These are phyloP conservation scores for Besnoitia besnoiti DNA, from an alignment of 169 alveolate genomes.

Conservation along the genomic window DNA sequence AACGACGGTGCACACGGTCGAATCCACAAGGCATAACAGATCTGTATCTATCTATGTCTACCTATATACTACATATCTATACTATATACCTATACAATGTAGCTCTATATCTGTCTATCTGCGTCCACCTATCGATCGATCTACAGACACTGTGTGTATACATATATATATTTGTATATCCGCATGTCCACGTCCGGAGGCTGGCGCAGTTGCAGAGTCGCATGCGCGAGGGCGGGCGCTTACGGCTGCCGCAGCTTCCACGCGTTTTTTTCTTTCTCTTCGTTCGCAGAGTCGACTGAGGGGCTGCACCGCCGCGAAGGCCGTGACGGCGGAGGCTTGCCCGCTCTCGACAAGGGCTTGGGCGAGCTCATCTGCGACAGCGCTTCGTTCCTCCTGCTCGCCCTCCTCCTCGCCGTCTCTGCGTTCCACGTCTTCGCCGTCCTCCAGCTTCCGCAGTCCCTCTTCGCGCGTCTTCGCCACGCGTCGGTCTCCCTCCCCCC, in stretches of 20 bases:
- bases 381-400: background rate
- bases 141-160: no score
- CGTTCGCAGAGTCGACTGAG: background rate
- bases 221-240: background rate
- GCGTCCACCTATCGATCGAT: no score
- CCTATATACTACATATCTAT: no score
- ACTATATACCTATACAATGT: no score
- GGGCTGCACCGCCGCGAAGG: conserved; percentile 19
- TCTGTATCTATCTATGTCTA: background rate
- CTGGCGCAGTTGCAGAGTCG: background rate
- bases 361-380: background rate
- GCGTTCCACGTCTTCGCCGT: background rate
- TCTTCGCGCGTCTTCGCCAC: background rate
- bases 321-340: background rate
- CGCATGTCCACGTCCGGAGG: background rate
- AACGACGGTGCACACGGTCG: no score
- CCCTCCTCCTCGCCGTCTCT: background rate
- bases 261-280: background rate
- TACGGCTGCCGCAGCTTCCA: conserved; percentile 2
- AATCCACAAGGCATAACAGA: no score
- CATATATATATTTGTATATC: background rate
- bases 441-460: background rate
- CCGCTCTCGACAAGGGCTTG: background rate
- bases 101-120: no score
- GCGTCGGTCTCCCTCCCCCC: background rate